Evolutionary conservation across 139 green algal genomes (phyloP).

Genomic region (Nannochloris sp.): DNA sequence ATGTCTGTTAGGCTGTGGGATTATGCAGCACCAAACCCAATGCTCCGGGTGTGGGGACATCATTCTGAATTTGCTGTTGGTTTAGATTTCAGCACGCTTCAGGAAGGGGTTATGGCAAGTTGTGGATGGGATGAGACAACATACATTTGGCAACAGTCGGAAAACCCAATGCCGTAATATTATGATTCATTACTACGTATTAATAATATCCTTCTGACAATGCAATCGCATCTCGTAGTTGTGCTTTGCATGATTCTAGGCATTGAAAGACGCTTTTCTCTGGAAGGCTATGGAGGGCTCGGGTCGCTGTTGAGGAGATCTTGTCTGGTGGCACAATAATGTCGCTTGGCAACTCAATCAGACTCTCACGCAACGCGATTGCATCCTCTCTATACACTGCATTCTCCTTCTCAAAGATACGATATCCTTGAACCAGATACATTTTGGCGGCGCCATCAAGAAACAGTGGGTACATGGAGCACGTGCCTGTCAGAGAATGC

Average conservation of each 20-base stretch:
- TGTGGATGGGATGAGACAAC: conserved; percentile 76
- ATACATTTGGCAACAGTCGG: conserved; percentile 19
- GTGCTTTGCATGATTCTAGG: no score
- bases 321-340: no score
- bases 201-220: neutral
- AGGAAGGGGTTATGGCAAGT: conserved; percentile 72
- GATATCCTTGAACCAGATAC: conserved; percentile 4
- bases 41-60: conserved; percentile 70
- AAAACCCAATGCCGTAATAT: conserved; percentile 7
- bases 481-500: conserved; percentile 5
- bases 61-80: conserved; percentile 87
- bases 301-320: no score
- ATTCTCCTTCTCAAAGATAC: neutral
- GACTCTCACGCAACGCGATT: neutral
- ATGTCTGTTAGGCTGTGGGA: conserved; percentile 96
- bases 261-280: no score
- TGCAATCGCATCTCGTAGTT: neutral
- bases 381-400: neutral
- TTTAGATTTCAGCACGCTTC: conserved; percentile 74
- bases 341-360: no score
- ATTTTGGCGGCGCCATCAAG: conserved; percentile 16
- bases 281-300: neutral
- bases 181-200: neutral
- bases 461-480: conserved; percentile 18
- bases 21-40: conserved; percentile 47